Conservation (phyloP, 805 yeast genomes). For the Brettanomyces naardenensis region DNA sequence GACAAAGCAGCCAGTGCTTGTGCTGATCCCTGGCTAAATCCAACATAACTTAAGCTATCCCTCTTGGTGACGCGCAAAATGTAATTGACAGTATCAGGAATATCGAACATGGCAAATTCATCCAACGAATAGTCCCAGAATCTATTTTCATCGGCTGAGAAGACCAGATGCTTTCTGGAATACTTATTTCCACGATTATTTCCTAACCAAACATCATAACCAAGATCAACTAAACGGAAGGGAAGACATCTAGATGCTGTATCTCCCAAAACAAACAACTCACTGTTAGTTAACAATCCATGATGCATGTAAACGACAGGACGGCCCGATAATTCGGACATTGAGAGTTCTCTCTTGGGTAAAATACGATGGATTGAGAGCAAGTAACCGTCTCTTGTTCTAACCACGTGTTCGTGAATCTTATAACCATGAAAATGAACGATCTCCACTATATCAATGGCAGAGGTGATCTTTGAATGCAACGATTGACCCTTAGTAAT, state of each 20-base stretch:
- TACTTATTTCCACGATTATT: constrained; percentile 89
- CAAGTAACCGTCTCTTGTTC: constrained; percentile 73
- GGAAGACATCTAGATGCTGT: constrained; percentile 49
- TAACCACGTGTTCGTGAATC: constrained; percentile 70
- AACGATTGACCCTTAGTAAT: neutral
- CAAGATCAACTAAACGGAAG: constrained; percentile 63
- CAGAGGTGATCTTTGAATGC: constrained; percentile 12
- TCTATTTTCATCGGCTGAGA: constrained; percentile 30
- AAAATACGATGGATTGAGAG: constrained; percentile 64
- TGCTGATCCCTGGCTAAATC: constrained; percentile 92
- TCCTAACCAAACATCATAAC: constrained; percentile 94
- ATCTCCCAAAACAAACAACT: constrained; percentile 45
- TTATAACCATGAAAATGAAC: constrained; percentile 45
- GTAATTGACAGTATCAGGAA: constrained; percentile 76
- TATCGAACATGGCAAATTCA: constrained; percentile 86
- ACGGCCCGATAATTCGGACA: constrained; percentile 1
- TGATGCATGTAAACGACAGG: constrained; percentile 77
- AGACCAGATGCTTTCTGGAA: constrained; percentile 62
- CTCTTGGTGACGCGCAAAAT: constrained; percentile 45
- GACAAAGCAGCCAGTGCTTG: constrained; percentile 84
- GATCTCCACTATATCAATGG: constrained; percentile 26
- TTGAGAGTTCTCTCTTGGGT: constrained; percentile 16
- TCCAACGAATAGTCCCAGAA: constrained; percentile 92
- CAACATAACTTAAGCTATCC: constrained; percentile 56
- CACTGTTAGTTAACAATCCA: constrained; percentile 82